Percentiles rank a stretch among this genome's conserved stretches.
Evolutionary conservation across 192 early-diverging fungal genomes (phyloP).

Genomic region (Coemansia sp.): DNA sequence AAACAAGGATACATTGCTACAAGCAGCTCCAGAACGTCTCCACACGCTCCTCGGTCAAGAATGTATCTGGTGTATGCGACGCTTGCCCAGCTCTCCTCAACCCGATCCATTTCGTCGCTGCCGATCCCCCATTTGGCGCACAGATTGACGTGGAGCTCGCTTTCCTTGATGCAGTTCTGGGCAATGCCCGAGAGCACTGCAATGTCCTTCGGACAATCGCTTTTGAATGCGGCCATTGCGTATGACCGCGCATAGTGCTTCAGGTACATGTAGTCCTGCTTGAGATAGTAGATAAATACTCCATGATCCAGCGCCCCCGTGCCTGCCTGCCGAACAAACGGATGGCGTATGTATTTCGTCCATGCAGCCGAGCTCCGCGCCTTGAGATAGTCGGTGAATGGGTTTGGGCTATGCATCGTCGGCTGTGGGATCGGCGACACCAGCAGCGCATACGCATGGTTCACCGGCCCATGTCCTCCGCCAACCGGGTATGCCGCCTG

Average conservation of each 20-base stretch:
- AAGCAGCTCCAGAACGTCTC: conserved; percentile 75
- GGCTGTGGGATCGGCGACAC: conserved; percentile 21
- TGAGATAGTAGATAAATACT: conserved; percentile 76
- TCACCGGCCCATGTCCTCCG: conserved; percentile 71
- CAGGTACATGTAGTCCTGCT: conserved; percentile 84
- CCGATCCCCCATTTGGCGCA: conserved; percentile 78
- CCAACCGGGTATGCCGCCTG: conserved; percentile 64
- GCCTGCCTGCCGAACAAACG: conserved; percentile 74
- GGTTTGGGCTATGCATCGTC: conserved; percentile 51
- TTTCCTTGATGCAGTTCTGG: conserved; percentile 67
- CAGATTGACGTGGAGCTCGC: conserved; percentile 68
- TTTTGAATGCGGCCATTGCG: conserved; percentile 77
- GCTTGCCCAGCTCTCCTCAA: conserved; percentile 74
- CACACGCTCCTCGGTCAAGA: conserved; percentile 71
- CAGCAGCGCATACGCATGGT: conserved; percentile 57
- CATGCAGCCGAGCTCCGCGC: conserved; percentile 49
- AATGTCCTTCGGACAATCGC: conserved; percentile 60
- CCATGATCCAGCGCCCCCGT: conserved; percentile 72
- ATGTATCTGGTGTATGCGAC: conserved; percentile 86
- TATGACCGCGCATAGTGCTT: conserved; percentile 77
- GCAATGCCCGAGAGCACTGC: conserved; percentile 65
- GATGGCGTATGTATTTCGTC: conserved; percentile 69
- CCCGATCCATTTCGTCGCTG: conserved; percentile 64
- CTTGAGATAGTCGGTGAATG: conserved; percentile 55
- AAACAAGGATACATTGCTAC: conserved; percentile 84